Conservation (phyloP, 2,329 filamentous ascomycete species). For the Fusarium pseudonygamai region DNA sequence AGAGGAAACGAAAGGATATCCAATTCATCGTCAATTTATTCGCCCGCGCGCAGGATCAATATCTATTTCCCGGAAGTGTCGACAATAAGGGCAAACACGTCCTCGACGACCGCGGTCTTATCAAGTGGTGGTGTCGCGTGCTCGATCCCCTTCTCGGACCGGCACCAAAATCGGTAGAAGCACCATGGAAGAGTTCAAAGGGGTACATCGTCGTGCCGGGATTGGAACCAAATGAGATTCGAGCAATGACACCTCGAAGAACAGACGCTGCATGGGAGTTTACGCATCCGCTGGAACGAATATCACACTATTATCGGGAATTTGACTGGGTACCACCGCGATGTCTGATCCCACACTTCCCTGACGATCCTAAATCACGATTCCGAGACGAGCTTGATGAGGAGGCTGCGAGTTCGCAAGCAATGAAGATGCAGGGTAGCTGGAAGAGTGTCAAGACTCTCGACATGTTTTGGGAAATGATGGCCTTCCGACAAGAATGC, state of each 20-base stretch:
- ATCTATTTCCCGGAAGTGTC: constrained; percentile 91
- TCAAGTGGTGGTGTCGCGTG: constrained; percentile 95
- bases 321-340: constrained; percentile 74
- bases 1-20: constrained; percentile 69
- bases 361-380: constrained; percentile 93
- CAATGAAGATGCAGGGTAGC: constrained; percentile 66
- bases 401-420: constrained; percentile 70
- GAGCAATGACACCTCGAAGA: constrained; percentile 75
- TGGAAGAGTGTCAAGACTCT: constrained; percentile 88
- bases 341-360: constrained; percentile 88
- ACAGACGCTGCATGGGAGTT: constrained; percentile 69
- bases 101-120: constrained; percentile 85
- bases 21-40: constrained; percentile 88
- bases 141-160: constrained; percentile 76
- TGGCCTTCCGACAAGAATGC: constrained; percentile 96
- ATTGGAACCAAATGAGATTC: constrained; percentile 81
- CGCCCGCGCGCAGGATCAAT: constrained; percentile 90
- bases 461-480: constrained; percentile 98
- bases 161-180: constrained; percentile 48
- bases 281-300: constrained; percentile 73
- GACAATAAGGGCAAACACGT: constrained; percentile 90
- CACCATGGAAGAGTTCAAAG: constrained; percentile 61
- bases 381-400: constrained; percentile 91
- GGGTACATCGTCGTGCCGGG: constrained; percentile 90
- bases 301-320: constrained; percentile 70